Evolutionary conservation across 202 grass and related monocot species (phyloP).

Genomic region (Thinopyrum obtusiflorum): DNA sequence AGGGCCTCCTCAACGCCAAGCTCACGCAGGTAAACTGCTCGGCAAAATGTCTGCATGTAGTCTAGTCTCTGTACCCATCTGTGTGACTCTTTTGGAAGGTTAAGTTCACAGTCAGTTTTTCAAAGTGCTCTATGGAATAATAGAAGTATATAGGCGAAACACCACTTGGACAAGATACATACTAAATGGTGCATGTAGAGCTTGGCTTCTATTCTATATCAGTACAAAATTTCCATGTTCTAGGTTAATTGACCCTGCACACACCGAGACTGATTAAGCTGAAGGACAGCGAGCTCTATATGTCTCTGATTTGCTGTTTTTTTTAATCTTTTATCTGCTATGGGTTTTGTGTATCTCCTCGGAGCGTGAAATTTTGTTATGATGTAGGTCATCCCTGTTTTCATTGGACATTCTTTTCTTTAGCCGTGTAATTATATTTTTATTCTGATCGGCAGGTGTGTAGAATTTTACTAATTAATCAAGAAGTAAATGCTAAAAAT

Average conservation of each 20-base stretch:
- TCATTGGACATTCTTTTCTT: background rate
- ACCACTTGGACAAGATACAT: background rate
- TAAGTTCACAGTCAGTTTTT: background rate
- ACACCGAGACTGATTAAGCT: background rate
- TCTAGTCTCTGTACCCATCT: background rate
- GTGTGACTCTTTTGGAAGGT: background rate
- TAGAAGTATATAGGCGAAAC: background rate
- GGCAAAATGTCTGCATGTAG: background rate
- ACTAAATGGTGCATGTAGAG: background rate
- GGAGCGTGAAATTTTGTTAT: background rate
- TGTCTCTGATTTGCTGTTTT: background rate
- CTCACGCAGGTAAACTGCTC: slow-evolving; percentile 71
- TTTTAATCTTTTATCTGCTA: background rate
- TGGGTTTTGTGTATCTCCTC: background rate
- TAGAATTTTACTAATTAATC: background rate
- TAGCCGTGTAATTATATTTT: background rate
- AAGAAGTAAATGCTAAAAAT: background rate
- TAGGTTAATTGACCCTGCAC: background rate
- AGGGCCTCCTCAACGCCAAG: slow-evolving; percentile 97
- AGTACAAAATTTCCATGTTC: background rate
- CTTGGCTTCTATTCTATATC: background rate
- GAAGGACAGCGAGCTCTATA: background rate
- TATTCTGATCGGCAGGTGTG: background rate
- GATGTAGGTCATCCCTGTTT: background rate
- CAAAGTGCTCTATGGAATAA: background rate